These are phyloP conservation scores for Guyanaporus albipodus DNA, from an alignment of 768 basidiomycete genomes.

Conservation along the genomic window DNA sequence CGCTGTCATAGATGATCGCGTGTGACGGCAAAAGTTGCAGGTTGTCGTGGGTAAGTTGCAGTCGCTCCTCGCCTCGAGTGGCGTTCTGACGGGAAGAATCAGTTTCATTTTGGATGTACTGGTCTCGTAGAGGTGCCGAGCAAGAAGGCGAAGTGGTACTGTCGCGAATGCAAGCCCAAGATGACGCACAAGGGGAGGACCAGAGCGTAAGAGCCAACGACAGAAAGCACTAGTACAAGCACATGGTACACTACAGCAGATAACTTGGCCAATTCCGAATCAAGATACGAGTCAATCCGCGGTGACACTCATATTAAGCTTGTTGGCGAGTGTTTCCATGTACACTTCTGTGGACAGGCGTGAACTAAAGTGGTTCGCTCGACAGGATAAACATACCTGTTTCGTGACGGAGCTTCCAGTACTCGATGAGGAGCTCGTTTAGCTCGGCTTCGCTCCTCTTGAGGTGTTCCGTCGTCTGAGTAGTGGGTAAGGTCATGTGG, in stretches of 20 bases:
- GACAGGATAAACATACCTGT: conserved; percentile 46
- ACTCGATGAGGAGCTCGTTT: conserved; percentile 77
- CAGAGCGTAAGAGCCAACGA: conserved; percentile 14
- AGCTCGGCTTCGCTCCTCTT: conserved; percentile 72
- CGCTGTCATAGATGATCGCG: conserved; percentile 66
- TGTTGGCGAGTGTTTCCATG: conserved; percentile 83
- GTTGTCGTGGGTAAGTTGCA: conserved; percentile 73
- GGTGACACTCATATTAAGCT: conserved; percentile 57
- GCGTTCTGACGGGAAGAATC: neutral
- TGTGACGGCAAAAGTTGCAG: conserved; percentile 73
- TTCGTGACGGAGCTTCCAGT: conserved; percentile 75
- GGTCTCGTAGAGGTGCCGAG: conserved; percentile 56
- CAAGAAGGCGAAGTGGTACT: conserved; percentile 63
- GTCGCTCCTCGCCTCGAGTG: neutral
- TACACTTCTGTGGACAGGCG: conserved; percentile 56
- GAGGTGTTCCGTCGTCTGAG: conserved; percentile 72
- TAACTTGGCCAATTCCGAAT: conserved; percentile 9
- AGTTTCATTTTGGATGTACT: conserved; percentile 76
- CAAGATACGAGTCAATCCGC: conserved; percentile 15
- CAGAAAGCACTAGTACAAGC: conserved; percentile 12
- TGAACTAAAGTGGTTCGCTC: neutral
- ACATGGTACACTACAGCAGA: conserved; percentile 15
- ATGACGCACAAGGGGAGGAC: conserved; percentile 35
- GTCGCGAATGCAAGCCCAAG: conserved; percentile 53
- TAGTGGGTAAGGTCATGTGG: neutral